These are phyloP conservation scores for Tetrahymena borealis DNA, from an alignment of 73 alveolate genomes.

Conservation along the genomic window DNA sequence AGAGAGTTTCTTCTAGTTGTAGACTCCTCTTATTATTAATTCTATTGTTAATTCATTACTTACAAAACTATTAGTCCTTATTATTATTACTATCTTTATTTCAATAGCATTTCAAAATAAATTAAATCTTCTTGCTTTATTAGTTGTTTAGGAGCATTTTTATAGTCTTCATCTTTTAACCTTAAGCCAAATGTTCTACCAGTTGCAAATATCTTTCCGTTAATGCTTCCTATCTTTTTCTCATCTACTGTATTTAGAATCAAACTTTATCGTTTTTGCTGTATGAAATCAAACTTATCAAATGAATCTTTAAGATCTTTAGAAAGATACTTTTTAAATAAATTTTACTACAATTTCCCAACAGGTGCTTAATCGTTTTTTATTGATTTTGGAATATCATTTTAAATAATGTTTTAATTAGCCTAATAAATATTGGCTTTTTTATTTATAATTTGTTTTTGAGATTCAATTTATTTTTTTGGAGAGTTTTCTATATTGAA, in stretches of 20 bases:
- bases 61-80: not conserved
- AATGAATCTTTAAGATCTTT: not conserved
- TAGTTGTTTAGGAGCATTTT: not conserved
- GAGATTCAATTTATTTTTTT: not conserved
- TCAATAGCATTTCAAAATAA: not conserved
- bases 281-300: not conserved
- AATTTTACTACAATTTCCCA: no score
- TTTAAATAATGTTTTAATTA: no score
- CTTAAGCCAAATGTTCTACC: not conserved
- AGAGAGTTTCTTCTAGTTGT: not conserved
- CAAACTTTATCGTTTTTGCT: not conserved
- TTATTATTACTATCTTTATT: not conserved
- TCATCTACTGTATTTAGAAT: not conserved
- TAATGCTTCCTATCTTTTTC: not conserved
- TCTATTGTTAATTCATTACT: not conserved
- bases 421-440: no score
- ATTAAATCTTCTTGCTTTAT: not conserved
- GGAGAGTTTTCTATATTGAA: not conserved
- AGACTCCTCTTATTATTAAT: not conserved
- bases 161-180: not conserved
- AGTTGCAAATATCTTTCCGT: not conserved
- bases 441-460: not conserved
- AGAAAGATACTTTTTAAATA: no score
- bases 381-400: no score
- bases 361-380: no score